Evolutionary conservation across 1,284 basidiomycete species (phyloP).

Genomic region (Ceratobasidium sp.): DNA sequence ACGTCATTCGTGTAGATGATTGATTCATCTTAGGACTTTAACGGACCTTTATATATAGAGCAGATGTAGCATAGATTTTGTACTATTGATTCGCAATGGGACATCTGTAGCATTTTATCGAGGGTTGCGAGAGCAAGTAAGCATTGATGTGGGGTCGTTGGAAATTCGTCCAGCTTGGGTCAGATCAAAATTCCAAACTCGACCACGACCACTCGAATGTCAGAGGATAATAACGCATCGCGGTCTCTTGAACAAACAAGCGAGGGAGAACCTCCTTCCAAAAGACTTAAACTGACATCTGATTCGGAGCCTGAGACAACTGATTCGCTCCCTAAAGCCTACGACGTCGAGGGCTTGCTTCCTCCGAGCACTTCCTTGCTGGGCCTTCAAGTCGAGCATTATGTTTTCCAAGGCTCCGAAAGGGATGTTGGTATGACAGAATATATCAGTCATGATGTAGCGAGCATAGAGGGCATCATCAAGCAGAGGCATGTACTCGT

Average conservation of each 20-base stretch:
- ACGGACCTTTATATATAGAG: conserved; percentile 7
- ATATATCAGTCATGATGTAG: conserved; percentile 76
- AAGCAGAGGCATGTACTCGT: conserved; percentile 78
- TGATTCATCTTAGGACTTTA: conserved; percentile 33
- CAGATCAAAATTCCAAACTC: conserved; percentile 11
- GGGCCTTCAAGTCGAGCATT: conserved; percentile 50
- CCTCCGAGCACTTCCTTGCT: conserved; percentile 67
- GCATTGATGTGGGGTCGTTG: too few relatives aligned
- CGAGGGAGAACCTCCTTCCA: conserved; percentile 21
- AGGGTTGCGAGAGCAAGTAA: too few relatives aligned
- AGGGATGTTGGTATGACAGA: conserved; percentile 90
- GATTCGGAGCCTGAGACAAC: neutral
- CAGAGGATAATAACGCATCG: neutral
- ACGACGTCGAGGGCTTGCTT: conserved; percentile 57
- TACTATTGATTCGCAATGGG: neutral
- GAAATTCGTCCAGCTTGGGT: conserved; percentile 3
- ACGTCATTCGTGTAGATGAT: conserved; percentile 35
- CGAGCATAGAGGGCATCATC: conserved; percentile 86
- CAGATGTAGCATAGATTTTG: conserved; percentile 19
- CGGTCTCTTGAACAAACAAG: conserved; percentile 17
- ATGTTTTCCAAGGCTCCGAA: conserved; percentile 70
- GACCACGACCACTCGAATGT: conserved; percentile 15
- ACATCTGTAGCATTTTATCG: conserved; percentile 27
- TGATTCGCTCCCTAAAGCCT: conserved; percentile 16
- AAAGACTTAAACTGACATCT: conserved; percentile 10